A percentile compares a stretch with the other conserved stretches of the same genome.
Evolutionary conservation across 1,284 basidiomycete species (phyloP).

Genomic region (Flammula alnicola): DNA sequence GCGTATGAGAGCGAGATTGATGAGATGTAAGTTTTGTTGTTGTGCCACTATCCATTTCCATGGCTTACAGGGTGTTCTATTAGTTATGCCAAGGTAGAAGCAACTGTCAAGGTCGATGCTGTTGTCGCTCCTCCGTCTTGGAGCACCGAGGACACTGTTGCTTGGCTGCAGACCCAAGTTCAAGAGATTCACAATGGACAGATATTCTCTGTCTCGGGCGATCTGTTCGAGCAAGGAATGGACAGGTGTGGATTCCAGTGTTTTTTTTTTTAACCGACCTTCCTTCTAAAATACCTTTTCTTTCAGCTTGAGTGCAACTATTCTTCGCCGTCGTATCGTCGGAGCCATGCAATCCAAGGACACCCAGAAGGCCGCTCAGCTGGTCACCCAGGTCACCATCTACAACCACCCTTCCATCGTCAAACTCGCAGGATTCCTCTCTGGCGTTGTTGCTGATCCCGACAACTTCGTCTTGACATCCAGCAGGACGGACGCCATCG

Average conservation of each 20-base stretch:
- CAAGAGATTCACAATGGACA: conserved; percentile 26
- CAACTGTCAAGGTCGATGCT: conserved; percentile 21
- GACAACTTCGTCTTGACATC: conserved; percentile 5
- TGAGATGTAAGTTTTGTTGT: conserved; percentile 30
- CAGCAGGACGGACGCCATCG: conserved; percentile 28
- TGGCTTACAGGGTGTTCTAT: background rate
- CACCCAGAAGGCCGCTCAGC: conserved; percentile 11
- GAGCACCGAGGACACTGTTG: conserved; percentile 24
- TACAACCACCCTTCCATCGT: conserved; percentile 39
- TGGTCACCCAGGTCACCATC: conserved; percentile 33
- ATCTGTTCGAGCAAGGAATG: conserved; percentile 45
- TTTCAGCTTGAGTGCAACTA: conserved; percentile 36
- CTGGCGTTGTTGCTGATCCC: conserved; percentile 24
- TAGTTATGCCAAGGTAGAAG: conserved; percentile 38
- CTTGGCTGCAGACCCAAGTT: conserved; percentile 37
- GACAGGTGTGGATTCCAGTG: conserved; percentile 37
- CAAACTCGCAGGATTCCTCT: conserved; percentile 31
- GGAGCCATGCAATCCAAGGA: conserved; percentile 29
- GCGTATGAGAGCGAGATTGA: conserved; percentile 39
- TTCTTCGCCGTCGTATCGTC: conserved; percentile 37
- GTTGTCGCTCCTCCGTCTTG: conserved; percentile 32
- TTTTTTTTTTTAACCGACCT: background rate
- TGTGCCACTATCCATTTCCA: background rate
- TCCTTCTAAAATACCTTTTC: background rate
- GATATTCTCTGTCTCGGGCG: conserved; percentile 24